Evolutionary conservation across 2,329 filamentous ascomycete genomes (phyloP), one percentile per base, ranked within the genome.

Genomic region (Phoma herbarum): DNA sequence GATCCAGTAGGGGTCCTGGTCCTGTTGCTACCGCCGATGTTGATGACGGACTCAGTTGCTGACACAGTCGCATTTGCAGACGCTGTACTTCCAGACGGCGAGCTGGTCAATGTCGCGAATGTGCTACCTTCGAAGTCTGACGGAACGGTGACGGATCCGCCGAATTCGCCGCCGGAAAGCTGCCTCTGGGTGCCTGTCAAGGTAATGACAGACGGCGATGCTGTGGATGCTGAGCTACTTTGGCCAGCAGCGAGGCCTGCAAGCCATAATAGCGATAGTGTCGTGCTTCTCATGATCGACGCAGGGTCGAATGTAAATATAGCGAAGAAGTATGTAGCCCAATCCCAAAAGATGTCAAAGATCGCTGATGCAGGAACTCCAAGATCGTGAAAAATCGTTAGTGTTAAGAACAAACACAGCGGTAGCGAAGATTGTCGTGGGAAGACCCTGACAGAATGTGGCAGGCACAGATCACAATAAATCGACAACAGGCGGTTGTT

Each of bases 71-170:
- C 62, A 41, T 75, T 76, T 7, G 65, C 47, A 4, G 68, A 59
- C 18, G 55, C 57, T 3, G 60, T 66, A 25, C 60, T 68, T 18
- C 60, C 56, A 29, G 51, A 69, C 16, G 52, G 48, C 37, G 48
- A 63, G 58, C 58, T 63, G 50, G 57, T 60, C 33, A 67, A 31
- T 29, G 71, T 70, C 28, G 61, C 63, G 44, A 75, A 67, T 1
- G 62, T 68, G 56, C 68, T 74, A 42, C 63, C 70, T 29, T 70
- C 60, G 52, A 75, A 73, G 46, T 72, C 67, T 10, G 70, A 69
- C 10, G 70, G 64, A 2, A 75, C 65, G 2, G 70, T 70, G 31
- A 74, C 60, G 0, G 64, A 64, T 9, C 72, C 68, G 20, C 61
- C 66, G 20, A 64, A 65, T 22, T 70, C 68, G 33, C 58, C 69